These are phyloP conservation scores for Batkoa obscura DNA, from an alignment of 371 early-diverging fungal species.

Conservation along the genomic window DNA sequence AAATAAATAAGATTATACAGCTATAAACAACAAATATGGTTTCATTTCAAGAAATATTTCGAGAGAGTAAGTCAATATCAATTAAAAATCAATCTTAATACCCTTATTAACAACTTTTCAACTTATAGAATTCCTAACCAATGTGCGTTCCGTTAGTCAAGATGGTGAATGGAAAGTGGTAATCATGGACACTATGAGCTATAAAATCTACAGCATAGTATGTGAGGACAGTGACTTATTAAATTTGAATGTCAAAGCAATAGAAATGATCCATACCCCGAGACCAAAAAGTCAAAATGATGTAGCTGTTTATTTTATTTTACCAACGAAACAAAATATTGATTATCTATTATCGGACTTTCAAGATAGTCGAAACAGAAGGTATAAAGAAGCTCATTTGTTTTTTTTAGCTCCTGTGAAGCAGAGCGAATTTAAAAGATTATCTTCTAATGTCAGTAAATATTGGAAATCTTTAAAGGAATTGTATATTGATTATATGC, in stretches of 20 bases:
- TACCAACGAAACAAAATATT: slow-evolving; percentile 44
- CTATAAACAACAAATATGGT: no score
- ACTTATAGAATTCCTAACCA: background rate
- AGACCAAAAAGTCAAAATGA: background rate
- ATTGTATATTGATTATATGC: slow-evolving; percentile 58
- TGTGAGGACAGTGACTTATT: slow-evolving; percentile 83
- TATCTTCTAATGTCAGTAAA: slow-evolving; percentile 32
- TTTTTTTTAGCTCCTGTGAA: slow-evolving; percentile 16
- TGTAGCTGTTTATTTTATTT: slow-evolving; percentile 8
- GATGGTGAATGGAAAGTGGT: slow-evolving; percentile 55
- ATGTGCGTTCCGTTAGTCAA: slow-evolving; percentile 8
- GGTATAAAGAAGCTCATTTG: background rate
- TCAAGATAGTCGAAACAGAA: background rate
- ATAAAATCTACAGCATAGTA: slow-evolving; percentile 63
- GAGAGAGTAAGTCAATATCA: no score
- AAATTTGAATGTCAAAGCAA: slow-evolving; percentile 80
- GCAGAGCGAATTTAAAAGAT: slow-evolving; percentile 22
- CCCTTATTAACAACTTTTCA: no score
- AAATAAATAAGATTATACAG: no score
- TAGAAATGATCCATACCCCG: slow-evolving; percentile 2
- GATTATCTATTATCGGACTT: slow-evolving; percentile 73
- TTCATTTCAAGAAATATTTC: no score
- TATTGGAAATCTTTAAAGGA: slow-evolving; percentile 53
- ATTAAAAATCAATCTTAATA: no score
- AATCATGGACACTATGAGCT: slow-evolving; percentile 70